phyloP scores from a whole-genome alignment of 176 grass and related monocot species.

The Guadua angustifolia region DNA sequence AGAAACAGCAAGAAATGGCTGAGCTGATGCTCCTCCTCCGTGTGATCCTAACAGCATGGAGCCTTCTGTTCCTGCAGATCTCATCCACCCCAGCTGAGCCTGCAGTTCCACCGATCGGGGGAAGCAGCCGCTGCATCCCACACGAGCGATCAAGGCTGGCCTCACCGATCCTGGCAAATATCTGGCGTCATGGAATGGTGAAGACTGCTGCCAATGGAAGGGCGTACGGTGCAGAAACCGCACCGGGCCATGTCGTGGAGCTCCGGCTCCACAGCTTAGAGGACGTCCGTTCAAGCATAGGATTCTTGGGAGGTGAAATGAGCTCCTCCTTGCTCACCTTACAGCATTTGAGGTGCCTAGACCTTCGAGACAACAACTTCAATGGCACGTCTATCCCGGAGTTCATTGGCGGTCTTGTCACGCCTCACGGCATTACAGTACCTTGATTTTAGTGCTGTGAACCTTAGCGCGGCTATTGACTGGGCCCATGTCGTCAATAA shows the following conservation, averaged over 20 bases:
- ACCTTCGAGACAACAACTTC: constrained; percentile 27
- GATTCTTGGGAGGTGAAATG: not conserved
- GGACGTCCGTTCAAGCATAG: not conserved
- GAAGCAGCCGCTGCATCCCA: no score
- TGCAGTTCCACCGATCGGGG: no score
- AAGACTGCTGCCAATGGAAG: not conserved
- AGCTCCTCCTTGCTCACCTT: constrained; percentile 30
- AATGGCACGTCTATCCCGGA: not conserved
- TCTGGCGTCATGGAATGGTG: no score
- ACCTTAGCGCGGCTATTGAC: not conserved
- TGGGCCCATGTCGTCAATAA: constrained; percentile 42
- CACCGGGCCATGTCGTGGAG: not conserved
- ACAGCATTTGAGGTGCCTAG: constrained; percentile 15
- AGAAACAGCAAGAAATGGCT: no score
- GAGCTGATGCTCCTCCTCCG: no score
- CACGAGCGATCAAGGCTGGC: no score
- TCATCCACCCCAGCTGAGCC: no score
- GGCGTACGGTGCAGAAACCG: constrained; percentile 17
- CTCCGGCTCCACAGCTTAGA: not conserved
- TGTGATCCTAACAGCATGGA: no score
- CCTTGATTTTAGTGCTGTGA: not conserved
- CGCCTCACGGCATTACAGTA: constrained; percentile 9
- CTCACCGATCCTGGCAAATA: no score
- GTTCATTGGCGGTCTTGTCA: constrained; percentile 27
- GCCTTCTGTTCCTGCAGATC: no score